These are phyloP conservation scores for Pythium diclinum DNA, from an alignment of 352 stramenopile species.

Conservation along the genomic window DNA sequence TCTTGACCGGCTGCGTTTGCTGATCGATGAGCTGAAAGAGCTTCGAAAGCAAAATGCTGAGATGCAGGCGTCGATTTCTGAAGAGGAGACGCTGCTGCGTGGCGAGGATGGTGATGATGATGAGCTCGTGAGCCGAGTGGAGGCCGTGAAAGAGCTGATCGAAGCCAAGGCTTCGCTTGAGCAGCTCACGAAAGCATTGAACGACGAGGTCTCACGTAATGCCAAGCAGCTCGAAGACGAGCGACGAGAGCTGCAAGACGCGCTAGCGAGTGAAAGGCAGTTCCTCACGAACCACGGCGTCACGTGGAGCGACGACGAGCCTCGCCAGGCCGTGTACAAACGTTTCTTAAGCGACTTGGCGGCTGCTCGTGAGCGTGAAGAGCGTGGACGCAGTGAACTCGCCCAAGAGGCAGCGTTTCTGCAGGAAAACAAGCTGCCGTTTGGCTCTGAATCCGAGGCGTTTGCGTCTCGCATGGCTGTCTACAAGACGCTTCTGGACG, in stretches of 20 bases:
- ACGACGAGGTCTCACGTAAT: background rate
- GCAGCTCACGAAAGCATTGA: background rate
- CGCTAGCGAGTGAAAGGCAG: constrained; percentile 2
- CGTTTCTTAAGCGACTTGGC: constrained; percentile 2
- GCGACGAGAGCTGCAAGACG: background rate
- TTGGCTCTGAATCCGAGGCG: constrained; percentile 3
- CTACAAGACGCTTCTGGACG: constrained; percentile 43
- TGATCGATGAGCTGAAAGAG: constrained; percentile 29
- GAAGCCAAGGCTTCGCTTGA: constrained; percentile 1
- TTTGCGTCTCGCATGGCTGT: constrained; percentile 33
- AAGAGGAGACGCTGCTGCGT: constrained; percentile 10
- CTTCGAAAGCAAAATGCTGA: constrained; percentile 8
- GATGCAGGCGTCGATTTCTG: constrained; percentile 11
- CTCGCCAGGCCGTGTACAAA: constrained; percentile 3
- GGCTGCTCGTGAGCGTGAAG: background rate
- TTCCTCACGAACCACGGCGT: constrained; percentile 10
- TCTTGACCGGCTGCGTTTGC: constrained; percentile 28
- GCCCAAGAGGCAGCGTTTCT: constrained; percentile 18
- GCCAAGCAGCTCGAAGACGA: background rate
- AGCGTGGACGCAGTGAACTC: constrained; percentile 1
- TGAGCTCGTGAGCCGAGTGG: background rate
- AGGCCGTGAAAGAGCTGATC: background rate
- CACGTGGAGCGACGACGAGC: constrained; percentile 8
- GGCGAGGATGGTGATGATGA: background rate
- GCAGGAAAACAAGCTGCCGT: background rate